Evolutionary conservation across 2,329 filamentous ascomycete genomes (phyloP).

Genomic region (Aureobasidium vineae): DNA sequence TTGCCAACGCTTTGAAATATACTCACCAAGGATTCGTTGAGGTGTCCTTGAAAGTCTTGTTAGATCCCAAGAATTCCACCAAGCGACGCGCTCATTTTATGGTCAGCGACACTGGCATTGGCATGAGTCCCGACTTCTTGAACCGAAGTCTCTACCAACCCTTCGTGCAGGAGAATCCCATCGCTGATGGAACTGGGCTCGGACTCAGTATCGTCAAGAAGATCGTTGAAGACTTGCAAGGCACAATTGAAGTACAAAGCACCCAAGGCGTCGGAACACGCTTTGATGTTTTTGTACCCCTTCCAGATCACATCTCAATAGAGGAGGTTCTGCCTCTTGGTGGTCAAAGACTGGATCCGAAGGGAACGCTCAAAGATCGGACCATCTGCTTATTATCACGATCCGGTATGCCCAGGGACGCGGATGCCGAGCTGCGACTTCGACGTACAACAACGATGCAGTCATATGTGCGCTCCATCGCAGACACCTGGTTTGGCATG

Average conservation of each 20-base stretch:
- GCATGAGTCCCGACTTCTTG: constrained; percentile 38
- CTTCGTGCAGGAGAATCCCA: constrained; percentile 38
- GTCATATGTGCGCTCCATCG: neutral
- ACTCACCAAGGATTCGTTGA: constrained; percentile 42
- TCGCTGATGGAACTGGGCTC: constrained; percentile 39
- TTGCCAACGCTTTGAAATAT: constrained; percentile 51
- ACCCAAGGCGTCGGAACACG: constrained; percentile 7
- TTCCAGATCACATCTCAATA: neutral
- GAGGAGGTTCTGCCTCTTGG: neutral
- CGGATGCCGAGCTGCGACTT: neutral
- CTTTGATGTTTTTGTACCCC: constrained; percentile 14
- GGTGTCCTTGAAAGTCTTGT: constrained; percentile 28
- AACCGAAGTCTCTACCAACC: constrained; percentile 35
- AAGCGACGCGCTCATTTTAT: constrained; percentile 21
- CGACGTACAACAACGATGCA: neutral
- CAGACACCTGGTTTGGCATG: neutral
- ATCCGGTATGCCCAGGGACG: neutral
- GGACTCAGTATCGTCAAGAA: constrained; percentile 39
- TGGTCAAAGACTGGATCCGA: neutral
- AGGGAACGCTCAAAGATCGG: neutral
- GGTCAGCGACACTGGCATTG: constrained; percentile 37
- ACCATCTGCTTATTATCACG: neutral
- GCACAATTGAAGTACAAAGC: constrained; percentile 29
- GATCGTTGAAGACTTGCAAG: constrained; percentile 35
- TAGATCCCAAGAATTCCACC: neutral